These are phyloP conservation scores for Wickerhamomyces rabaulensis DNA, from an alignment of 805 yeast species.

Conservation along the genomic window DNA sequence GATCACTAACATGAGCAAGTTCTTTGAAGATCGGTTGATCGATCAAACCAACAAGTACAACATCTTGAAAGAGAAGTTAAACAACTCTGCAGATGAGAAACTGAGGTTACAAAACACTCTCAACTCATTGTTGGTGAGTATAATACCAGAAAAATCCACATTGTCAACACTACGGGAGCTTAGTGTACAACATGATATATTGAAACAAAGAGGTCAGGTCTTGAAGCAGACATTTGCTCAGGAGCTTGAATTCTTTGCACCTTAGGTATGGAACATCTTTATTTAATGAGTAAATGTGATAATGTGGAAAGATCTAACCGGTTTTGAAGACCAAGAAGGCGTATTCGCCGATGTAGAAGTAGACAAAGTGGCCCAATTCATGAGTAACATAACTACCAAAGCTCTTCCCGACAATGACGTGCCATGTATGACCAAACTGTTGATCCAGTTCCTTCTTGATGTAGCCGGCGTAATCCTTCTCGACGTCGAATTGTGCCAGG, in stretches of 20 bases:
- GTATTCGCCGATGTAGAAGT: slow-evolving; percentile 62
- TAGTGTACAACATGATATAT: neutral
- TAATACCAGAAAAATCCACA: slow-evolving; percentile 3
- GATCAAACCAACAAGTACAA: slow-evolving; percentile 24
- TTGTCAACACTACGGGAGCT: neutral
- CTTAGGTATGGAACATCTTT: too few species aligned
- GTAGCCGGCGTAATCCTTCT: slow-evolving; percentile 60
- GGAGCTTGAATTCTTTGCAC: slow-evolving; percentile 3
- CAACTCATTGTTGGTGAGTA: slow-evolving; percentile 5
- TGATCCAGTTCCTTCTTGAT: slow-evolving; percentile 63
- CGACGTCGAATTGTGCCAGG: slow-evolving; percentile 36
- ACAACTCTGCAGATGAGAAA: slow-evolving; percentile 1
- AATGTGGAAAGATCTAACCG: slow-evolving; percentile 30
- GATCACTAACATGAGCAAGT: slow-evolving; percentile 19
- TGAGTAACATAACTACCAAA: slow-evolving; percentile 80
- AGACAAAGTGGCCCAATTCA: slow-evolving; percentile 66
- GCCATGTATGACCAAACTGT: slow-evolving; percentile 70
- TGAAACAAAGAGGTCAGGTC: neutral
- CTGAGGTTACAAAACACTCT: slow-evolving; percentile 1
- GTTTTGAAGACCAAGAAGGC: slow-evolving; percentile 72
- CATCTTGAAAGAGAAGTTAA: slow-evolving; percentile 12
- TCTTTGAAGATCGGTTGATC: slow-evolving; percentile 23
- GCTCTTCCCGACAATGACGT: slow-evolving; percentile 72
- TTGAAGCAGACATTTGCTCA: neutral
- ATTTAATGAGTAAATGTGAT: too few species aligned